A percentile compares a stretch with the other conserved stretches of the same genome.
Evolutionary conservation across 192 early-diverging fungal genomes (phyloP).

Genomic region (Coemansia sp.): DNA sequence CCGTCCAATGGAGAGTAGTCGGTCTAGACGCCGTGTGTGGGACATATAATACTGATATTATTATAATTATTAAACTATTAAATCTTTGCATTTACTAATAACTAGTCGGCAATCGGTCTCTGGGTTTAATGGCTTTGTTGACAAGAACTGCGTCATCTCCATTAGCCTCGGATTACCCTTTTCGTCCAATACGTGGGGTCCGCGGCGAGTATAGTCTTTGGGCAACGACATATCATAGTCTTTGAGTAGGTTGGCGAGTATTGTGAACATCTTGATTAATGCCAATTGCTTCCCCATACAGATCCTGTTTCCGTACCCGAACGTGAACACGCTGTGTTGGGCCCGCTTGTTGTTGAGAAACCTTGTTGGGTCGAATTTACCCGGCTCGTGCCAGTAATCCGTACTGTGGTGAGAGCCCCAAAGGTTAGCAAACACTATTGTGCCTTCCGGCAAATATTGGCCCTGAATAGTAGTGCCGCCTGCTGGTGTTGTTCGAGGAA

Average conservation of each 20-base stretch:
- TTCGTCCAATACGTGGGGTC: constrained; percentile 13
- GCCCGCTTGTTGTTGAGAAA: constrained; percentile 17
- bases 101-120: constrained; percentile 29
- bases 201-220: constrained; percentile 7
- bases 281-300: constrained; percentile 46
- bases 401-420: constrained; percentile 21
- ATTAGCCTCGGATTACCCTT: constrained; percentile 21
- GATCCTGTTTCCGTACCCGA: constrained; percentile 30
- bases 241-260: constrained; percentile 31
- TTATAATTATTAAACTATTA: too few relatives aligned
- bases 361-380: constrained; percentile 14
- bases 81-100: constrained; percentile 10
- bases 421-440: constrained; percentile 24
- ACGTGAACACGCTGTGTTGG: constrained; percentile 37
- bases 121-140: constrained; percentile 22
- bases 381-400: constrained; percentile 21
- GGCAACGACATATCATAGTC: constrained; percentile 26
- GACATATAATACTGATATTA: background rate
- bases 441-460: constrained; percentile 25
- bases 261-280: constrained; percentile 31
- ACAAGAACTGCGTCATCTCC: constrained; percentile 22
- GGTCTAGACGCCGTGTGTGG: constrained; percentile 1
- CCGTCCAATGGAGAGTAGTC: constrained; percentile 9
- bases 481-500: constrained; percentile 13
- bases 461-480: constrained; percentile 15